Percentiles rank a stretch among this genome's conserved stretches.
phyloP scores from a whole-genome alignment of 306 rosid species.

The Medicago arabica region DNA sequence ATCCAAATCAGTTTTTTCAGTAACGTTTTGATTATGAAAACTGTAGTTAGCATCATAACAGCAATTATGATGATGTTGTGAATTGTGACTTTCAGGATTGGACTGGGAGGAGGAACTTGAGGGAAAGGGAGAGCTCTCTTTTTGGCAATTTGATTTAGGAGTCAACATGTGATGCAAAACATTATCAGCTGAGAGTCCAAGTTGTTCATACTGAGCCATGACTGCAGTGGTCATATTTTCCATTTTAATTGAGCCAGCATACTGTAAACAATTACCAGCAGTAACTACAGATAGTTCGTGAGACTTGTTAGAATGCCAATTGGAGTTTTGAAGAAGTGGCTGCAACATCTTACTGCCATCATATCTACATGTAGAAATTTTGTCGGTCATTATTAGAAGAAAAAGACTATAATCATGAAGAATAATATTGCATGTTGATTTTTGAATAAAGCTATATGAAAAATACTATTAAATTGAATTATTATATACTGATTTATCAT shows the following conservation, averaged over 20 bases:
- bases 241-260: constrained; percentile 35
- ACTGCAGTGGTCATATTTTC: constrained; percentile 39
- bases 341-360: constrained; percentile 49
- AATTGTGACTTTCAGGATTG: constrained; percentile 47
- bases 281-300: not conserved
- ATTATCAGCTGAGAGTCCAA: constrained; percentile 22
- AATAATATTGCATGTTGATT: not conserved
- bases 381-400: not conserved
- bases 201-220: constrained; percentile 38
- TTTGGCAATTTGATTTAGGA: constrained; percentile 43
- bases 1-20: constrained; percentile 26
- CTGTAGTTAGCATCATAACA: constrained; percentile 1
- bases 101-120: constrained; percentile 41
- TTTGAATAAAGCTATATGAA: not conserved
- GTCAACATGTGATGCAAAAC: constrained; percentile 34
- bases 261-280: constrained; percentile 18
- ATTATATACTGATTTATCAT: not conserved
- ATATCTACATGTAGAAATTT: constrained; percentile 57
- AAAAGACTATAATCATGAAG: not conserved
- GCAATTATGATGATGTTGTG: constrained; percentile 37
- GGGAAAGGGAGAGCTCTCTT: constrained; percentile 53
- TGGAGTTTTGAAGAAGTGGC: constrained; percentile 45
- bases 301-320: constrained; percentile 36
- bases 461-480: not conserved
- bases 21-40: not conserved